Base-by-base conservation (phyloP, 2,329 filamentous ascomycete genomes). In the Calonectria fujianensis region DNA sequence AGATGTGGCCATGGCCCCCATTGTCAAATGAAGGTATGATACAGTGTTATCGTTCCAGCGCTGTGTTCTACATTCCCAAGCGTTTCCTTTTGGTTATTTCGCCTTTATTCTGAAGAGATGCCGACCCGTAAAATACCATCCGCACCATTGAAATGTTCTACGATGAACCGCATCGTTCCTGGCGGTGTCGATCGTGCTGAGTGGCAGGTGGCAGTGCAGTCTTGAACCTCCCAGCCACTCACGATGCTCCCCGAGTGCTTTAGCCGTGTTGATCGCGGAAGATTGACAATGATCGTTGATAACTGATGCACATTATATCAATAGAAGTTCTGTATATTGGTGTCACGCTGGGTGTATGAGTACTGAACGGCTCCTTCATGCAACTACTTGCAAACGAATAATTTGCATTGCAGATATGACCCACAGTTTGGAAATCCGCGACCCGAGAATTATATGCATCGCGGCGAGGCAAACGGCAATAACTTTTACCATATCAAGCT, bases 221-320 rank as follows among this genome's bases (percentile, higher is more conserved):
- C 18, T 16, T 29, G n/a, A 29, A 41, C 57, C 7, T 35, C 37
- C 24, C 35, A n/a, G 14, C 57, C 45, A 24, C n/a, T 48, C n/a
- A 48, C 2, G 6, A 41, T 39, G 24, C 18, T 63, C 4, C 2
- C n/a, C 16, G 1, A 45, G 14, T 41, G 24, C 16, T 41, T 41
- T 39, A 13, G 35, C 57, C 3, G 52, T 29, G 37, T 63, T 39
- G 57, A 63, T 63, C 57, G 57, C 57, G 57, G 57, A 41, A 20
- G 57, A 63, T 63, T 63, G 57, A 41, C 57, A 63, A 8, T 31
- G 57, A 63, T 63, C 35, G 24, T 29, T 37, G 14, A 31, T 41
- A 39, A 29, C 7, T 24, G 57, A 41, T 24, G 18, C 35, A n/a
- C n/a, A 39, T 13, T 24, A 11, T n/a, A 48, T 24, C 2, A 3